Base-by-base conservation (phyloP, 2,329 filamentous ascomycete species). In the Sphaerulina vaccinii region DNA sequence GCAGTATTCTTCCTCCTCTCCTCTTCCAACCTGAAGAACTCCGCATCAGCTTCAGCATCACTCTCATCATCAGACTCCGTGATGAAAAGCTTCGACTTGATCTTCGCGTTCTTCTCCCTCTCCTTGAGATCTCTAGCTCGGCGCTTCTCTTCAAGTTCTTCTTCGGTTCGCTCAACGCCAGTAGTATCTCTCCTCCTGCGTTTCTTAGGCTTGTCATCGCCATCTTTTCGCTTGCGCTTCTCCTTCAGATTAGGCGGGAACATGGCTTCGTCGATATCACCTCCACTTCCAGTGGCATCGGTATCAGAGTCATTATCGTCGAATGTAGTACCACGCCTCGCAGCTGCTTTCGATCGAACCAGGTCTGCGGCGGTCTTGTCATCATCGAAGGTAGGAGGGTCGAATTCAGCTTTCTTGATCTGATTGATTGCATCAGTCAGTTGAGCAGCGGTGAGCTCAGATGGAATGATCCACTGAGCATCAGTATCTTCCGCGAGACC, bases 61-160 rank as follows among this genome's bases (percentile, higher is more conserved):
- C 81, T 85, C 61, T 96, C 90, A 47, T 97, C 93, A 66, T 97
- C 93, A 60, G 87, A 90, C 32, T 86, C 84, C 52, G 86, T 82
- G 44, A 99, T 87, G 63, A 84, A 92, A 33, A 92, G 72, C 19
- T 85, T 84, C 63, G 88, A 95, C 76, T 96, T 97, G 72, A 93
- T 87, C 66, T 86, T 87, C 24, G 77, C 76, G 42, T 83, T 79
- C 70, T 90, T 90, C 64, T 91, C 89, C n/a, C 81, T 74, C 59
- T 95, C 85, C 59, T 82, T 86, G 46, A 84, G 77, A 48, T 82
- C 79, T 32, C 85, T 78, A 49, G 77, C 80, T 10, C 79, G 77
- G 10, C 83, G 83, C 50, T 80, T 80, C 58, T 82, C 83, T 24
- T 80, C 75, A 13, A 77, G 68, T 40, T 76, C 75, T 51, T 84